Evolutionary conservation across 2,329 filamentous ascomycete genomes (phyloP), one percentile per base, ranked within the genome.

Genomic region (Waltergamsia citrina): DNA sequence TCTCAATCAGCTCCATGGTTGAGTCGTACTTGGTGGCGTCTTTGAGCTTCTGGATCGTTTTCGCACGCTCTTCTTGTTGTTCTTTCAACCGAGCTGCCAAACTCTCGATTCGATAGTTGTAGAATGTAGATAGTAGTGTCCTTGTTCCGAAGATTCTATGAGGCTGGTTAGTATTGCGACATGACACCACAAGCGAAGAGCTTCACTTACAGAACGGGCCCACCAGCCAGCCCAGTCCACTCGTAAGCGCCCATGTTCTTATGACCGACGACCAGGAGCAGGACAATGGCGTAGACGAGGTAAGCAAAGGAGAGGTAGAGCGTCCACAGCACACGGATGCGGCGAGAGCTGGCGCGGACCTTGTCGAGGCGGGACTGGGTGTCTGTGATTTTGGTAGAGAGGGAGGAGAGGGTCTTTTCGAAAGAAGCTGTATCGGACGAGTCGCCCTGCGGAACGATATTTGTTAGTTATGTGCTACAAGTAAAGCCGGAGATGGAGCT

Each of bases 21-120:
- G 88, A 92, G 58, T 96, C 85, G 62, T 95, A 98, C 56, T 85
- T 94, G 22, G 92, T 98, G 18, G 88, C 88, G 38, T 82, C 79
- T 60, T 98, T 98, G 42, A 98, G 75, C 59, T 88, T 88, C 54
- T 94, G 82, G 43, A 98, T 96, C 3, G 88, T 94, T 47, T 78
- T 78, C 38, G 84, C 77, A 35, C 90, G 78, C 56, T 95, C 84
- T 35, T 77, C 74, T 48, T 88, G 78, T 23, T 88, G 71, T 15
- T 74, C 74, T 46, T 90, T 81, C 20, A 96, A 69, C 26, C 81
- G 72, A 25, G 67, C 57, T 44, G 81, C 74, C 9, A 84, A 69
- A 12, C 68, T 75, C 16, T 81, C 73, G 47, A 92, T 81, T 40
- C 86, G 84, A 54, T 84, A 93, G 46, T 81, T 82, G 62, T 85